Conservation (phyloP, 176 grass and related monocot species). For the Dendrocalamus sinicus region DNA sequence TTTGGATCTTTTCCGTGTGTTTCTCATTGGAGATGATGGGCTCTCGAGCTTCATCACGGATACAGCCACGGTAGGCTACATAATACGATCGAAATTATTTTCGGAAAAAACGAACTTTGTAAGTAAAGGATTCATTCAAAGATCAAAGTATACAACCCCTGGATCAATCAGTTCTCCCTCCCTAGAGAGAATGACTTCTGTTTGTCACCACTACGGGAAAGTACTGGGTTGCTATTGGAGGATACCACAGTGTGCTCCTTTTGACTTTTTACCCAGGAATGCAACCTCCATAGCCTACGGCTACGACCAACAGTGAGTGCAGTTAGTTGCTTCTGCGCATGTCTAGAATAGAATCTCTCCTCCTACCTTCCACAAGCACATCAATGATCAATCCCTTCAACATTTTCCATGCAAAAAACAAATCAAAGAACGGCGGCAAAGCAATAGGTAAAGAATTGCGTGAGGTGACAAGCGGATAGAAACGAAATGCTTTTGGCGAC, state of each 20-base stretch:
- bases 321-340: not conserved
- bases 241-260: not conserved
- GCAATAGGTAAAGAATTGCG: not conserved
- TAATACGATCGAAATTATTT: not conserved
- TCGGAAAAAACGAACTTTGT: not conserved
- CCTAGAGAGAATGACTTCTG: not conserved
- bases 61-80: not conserved
- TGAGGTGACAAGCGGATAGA: not conserved
- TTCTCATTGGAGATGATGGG: not conserved
- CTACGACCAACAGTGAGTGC: not conserved
- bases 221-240: not conserved
- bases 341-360: not conserved
- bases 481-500: not conserved
- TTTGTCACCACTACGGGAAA: not conserved
- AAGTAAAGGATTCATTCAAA: not conserved
- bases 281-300: not conserved
- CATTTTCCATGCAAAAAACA: not conserved
- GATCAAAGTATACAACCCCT: not conserved
- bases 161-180: not conserved
- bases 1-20: not conserved
- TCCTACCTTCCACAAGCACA: constrained; percentile 3
- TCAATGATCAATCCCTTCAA: not conserved
- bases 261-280: not conserved
- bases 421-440: not conserved
- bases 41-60: not conserved